These are phyloP conservation scores for Sugiyamaella lignohabitans DNA, from an alignment of 805 yeast genomes.

Conservation along the genomic window DNA sequence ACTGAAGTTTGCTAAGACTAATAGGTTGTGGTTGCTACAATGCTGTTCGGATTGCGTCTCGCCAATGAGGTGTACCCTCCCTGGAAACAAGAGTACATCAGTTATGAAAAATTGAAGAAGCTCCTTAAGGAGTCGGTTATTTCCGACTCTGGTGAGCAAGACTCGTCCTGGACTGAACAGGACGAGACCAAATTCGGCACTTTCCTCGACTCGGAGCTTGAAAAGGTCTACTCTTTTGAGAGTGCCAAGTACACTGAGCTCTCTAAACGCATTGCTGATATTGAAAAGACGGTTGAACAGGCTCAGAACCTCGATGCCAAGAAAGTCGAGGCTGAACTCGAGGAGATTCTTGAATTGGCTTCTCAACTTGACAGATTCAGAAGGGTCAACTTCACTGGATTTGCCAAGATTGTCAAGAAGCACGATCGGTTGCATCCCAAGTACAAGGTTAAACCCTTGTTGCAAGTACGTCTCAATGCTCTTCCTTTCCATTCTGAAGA, in stretches of 20 bases:
- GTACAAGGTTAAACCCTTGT: conserved; percentile 83
- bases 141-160: conserved; percentile 20
- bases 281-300: conserved; percentile 54
- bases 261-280: conserved; percentile 52
- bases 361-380: conserved; percentile 86
- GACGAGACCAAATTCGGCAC: conserved; percentile 79
- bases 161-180: conserved; percentile 66
- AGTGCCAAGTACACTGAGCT: conserved; percentile 61
- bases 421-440: conserved; percentile 86
- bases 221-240: conserved; percentile 88
- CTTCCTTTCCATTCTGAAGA: conserved; percentile 93
- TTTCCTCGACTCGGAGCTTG: conserved; percentile 74
- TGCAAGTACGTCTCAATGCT: conserved; percentile 79
- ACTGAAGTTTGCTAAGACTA: no score
- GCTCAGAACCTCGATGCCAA: conserved; percentile 46
- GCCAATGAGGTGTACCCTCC: conserved; percentile 79
- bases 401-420: conserved; percentile 88
- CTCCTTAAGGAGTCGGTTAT: conserved; percentile 54
- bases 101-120: conserved; percentile 84
- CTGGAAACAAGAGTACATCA: conserved; percentile 86
- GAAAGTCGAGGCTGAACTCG: conserved; percentile 61
- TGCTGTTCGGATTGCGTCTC: conserved; percentile 84
- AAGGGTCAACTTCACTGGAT: conserved; percentile 89
- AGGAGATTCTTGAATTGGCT: conserved; percentile 64
- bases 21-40: no score